Conservation (phyloP, 148 eudicot species). For the Fallopia convolvulus region DNA sequence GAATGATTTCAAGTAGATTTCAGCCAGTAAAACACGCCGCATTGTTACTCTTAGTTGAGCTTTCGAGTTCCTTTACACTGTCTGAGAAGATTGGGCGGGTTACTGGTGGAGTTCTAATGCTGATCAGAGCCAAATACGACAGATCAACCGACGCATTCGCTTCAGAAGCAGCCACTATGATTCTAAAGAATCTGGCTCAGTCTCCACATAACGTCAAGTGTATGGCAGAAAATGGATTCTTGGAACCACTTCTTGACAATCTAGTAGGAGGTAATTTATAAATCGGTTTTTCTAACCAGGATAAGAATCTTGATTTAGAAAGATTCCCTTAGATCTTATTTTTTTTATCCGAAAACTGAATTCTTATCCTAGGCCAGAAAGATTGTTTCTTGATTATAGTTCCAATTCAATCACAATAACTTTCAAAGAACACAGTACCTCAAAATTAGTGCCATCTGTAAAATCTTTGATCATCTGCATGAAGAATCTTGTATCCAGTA, state of each 20-base stretch:
- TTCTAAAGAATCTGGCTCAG: constrained; percentile 54
- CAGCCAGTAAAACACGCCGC: constrained; percentile 53
- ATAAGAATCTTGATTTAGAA: too few relatives aligned
- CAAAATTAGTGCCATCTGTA: not conserved
- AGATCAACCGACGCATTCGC: constrained; percentile 11
- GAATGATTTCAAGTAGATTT: constrained; percentile 61
- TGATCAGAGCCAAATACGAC: constrained; percentile 14
- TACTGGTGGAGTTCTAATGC: constrained; percentile 13
- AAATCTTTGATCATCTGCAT: not conserved
- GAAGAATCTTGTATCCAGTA: not conserved
- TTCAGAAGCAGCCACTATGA: constrained; percentile 37
- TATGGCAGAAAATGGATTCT: constrained; percentile 80
- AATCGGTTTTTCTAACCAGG: not conserved
- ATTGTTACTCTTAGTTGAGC: constrained; percentile 46
- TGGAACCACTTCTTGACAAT: constrained; percentile 62
- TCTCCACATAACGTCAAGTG: constrained; percentile 50
- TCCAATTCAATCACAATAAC: not conserved
- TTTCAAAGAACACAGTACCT: not conserved
- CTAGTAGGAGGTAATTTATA: constrained; percentile 45
- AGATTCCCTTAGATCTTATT: too few relatives aligned
- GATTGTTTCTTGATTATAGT: not conserved
- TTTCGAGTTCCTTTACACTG: constrained; percentile 37
- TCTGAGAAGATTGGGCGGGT: constrained; percentile 21
- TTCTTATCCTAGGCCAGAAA: too few relatives aligned
- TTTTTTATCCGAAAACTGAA: too few relatives aligned